Percentiles rank a stretch among this genome's conserved stretches.
Evolutionary conservation across 2,329 filamentous ascomycete genomes (phyloP).

Genomic region (Fusarium sp.): DNA sequence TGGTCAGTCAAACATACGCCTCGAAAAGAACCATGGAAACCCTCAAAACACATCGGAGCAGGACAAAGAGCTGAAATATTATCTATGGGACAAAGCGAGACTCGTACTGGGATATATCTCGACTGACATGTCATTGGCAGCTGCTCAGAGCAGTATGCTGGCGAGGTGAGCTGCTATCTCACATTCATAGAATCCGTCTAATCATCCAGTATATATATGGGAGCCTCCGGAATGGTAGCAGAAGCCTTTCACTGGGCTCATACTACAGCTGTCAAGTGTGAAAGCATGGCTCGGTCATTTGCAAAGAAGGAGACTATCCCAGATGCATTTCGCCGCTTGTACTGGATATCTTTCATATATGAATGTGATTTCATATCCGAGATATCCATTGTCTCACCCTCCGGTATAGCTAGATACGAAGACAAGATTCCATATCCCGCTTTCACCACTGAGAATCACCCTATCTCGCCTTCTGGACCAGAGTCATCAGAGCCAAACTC

Average conservation of each 20-base stretch:
- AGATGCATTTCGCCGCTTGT: slow-evolving; percentile 43
- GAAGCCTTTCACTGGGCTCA: slow-evolving; percentile 45
- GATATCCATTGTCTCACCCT: slow-evolving; percentile 43
- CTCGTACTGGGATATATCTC: slow-evolving; percentile 38
- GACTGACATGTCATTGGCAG: slow-evolving; percentile 31
- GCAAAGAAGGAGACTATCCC: background rate
- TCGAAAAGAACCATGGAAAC: background rate
- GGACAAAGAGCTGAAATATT: rapidly evolving
- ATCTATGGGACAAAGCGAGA: slow-evolving; percentile 41
- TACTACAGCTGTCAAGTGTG: slow-evolving; percentile 44
- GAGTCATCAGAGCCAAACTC: background rate
- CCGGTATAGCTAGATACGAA: slow-evolving; percentile 46
- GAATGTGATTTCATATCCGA: slow-evolving; percentile 48
- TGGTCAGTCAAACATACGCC: background rate
- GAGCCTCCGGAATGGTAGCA: slow-evolving; percentile 37
- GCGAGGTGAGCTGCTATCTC: slow-evolving; percentile 30
- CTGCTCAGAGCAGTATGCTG: slow-evolving; percentile 45
- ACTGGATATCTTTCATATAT: slow-evolving; percentile 47
- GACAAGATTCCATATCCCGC: slow-evolving; percentile 34
- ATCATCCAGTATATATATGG: slow-evolving; percentile 39
- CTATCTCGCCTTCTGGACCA: background rate
- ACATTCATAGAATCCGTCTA: background rate
- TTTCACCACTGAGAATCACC: background rate
- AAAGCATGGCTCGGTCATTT: slow-evolving; percentile 35
- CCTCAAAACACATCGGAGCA: background rate